Base-by-base conservation (phyloP, 1,284 basidiomycete species). In the Malassezia globosa region DNA sequence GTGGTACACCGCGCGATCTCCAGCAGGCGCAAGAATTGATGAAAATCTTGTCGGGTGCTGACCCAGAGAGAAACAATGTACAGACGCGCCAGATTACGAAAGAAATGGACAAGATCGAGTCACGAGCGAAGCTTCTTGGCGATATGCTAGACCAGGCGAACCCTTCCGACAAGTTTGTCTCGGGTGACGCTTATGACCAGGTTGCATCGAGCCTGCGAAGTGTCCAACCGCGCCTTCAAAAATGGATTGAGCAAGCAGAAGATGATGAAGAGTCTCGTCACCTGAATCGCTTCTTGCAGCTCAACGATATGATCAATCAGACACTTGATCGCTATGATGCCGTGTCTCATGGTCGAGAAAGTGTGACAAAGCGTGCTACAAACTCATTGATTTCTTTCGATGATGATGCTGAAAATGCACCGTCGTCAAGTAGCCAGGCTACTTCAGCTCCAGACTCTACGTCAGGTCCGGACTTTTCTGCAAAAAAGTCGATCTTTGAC, bases 221-320 rank as follows among this genome's bases (percentile, higher is more conserved):
- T 41, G 90, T 92, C 2, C 80, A 92, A 48, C 94, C 94, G 1
- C 89, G 87, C 73, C 81, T 97, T 42, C 94, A 97, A 72, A 92
- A 90, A 63, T 96, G 92, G 92, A 87, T 97, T 55, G 85, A 84
- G n/a, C 87, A 96, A 60, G 89, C 85, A 1, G 87, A 92, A 72
- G 79, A 85, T 25, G 87, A 84, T 56, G 39, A 41, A n/a, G 55
- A 51, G 24, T 46, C 48, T 1, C 57, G 61, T 22, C 84, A 87
- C 43, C 81, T 96, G 66, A 90, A 92, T 60, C 86, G 87, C 2
- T 83, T 95, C 72, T 77, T 97, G 23, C 80, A 96, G 71, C 89
- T 92, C 56, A 97, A 99, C 72, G 94, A 99, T 73, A 82, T 94
- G 63, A 92, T 97, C 73, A 96, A 97, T 74, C 85, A 81, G 29